These are phyloP conservation scores for Fennellomyces sp. DNA, from an alignment of 371 early-diverging fungal species.

Conservation along the genomic window DNA sequence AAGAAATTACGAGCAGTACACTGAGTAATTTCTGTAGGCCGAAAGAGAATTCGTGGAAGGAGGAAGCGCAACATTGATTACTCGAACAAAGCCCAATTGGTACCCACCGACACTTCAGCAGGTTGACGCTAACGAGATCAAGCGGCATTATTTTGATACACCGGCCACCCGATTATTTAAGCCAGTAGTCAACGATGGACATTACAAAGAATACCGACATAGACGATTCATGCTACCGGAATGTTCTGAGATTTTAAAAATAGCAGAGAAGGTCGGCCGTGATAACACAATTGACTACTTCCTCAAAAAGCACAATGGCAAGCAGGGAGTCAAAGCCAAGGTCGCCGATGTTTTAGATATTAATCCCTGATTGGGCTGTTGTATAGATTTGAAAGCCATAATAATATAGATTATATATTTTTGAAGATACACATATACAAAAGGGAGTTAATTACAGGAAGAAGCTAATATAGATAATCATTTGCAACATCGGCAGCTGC, in stretches of 20 bases:
- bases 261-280: background rate
- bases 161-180: background rate
- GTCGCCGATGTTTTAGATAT: background rate
- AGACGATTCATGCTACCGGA: background rate
- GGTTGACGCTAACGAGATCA: slow-evolving; percentile 39
- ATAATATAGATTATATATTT: no score
- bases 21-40: no score
- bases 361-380: no score
- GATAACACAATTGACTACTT: background rate
- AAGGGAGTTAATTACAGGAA: background rate
- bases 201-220: background rate
- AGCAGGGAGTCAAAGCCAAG: background rate
- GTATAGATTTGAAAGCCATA: no score
- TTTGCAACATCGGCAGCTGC: slow-evolving; percentile 32
- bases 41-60: slow-evolving; percentile 81
- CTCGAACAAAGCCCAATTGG: slow-evolving; percentile 66
- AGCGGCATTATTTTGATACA: background rate
- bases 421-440: background rate
- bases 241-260: background rate
- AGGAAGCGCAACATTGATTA: slow-evolving; percentile 71
- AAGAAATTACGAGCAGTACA: no score
- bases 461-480: background rate
- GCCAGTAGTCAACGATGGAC: background rate
- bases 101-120: slow-evolving; percentile 57
- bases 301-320: background rate